Conservation (phyloP, 2,329 filamentous ascomycete genomes). For the Ophiostoma himal-ulmi region DNA sequence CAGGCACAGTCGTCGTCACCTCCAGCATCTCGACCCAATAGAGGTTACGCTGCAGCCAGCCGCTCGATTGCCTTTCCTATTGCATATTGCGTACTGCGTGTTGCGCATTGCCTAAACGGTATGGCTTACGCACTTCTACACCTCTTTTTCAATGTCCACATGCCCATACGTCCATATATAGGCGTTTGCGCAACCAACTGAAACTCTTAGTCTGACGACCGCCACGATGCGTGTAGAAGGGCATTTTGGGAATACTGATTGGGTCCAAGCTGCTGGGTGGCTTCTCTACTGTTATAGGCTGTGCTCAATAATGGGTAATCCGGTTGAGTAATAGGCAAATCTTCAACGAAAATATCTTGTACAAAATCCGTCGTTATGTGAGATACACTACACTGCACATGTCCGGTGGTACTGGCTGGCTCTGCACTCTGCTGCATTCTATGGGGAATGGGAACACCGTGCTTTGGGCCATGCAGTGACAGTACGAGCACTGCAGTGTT, state of each 20-base stretch:
- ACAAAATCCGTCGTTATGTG: not conserved
- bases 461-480: not conserved
- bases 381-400: not conserved
- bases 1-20: not conserved
- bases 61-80: not conserved
- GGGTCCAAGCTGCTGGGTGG: not conserved
- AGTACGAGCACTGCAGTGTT: not conserved
- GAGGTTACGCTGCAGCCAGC: slow-evolving; percentile 10
- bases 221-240: not conserved
- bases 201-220: slow-evolving; percentile 3
- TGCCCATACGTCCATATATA: not conserved
- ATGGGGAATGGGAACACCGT: not conserved
- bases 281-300: not conserved
- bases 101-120: not conserved
- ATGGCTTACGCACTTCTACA: not conserved
- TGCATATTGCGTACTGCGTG: not conserved
- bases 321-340: not conserved
- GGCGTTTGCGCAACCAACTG: not conserved
- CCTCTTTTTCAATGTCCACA: too few relatives aligned
- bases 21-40: not conserved
- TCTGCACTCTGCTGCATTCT: not conserved
- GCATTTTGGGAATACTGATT: not conserved
- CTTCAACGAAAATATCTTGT: not conserved
- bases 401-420: not conserved
- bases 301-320: not conserved